Percentiles rank a stretch among this genome's conserved stretches.
Conservation (phyloP, 176 grass and related monocot species). For the Cymbopogon citratus region DNA sequence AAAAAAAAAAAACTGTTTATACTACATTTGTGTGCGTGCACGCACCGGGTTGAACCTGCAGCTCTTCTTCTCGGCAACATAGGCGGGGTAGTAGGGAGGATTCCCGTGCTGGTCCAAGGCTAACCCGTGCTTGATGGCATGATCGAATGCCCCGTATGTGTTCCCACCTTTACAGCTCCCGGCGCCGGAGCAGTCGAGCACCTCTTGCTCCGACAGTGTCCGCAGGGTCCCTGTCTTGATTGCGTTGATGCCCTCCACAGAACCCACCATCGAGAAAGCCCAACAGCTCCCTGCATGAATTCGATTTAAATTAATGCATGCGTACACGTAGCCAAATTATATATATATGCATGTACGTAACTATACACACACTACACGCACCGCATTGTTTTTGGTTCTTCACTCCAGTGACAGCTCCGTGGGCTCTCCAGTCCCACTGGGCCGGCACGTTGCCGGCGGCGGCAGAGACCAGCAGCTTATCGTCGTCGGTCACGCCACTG, state of each 20-base stretch:
- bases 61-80: not conserved
- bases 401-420: constrained; percentile 20
- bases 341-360: no score
- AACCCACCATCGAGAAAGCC: not conserved
- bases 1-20: not conserved
- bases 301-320: no score
- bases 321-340: no score
- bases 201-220: constrained; percentile 35
- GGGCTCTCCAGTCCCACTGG: constrained; percentile 26
- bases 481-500: no score
- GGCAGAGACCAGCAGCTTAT: no score
- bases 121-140: constrained; percentile 7
- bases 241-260: constrained; percentile 27
- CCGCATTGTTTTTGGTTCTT: constrained; percentile 35
- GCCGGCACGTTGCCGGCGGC: no score
- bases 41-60: constrained; percentile 1
- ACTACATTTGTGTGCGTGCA: no score
- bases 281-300: constrained; percentile 29
- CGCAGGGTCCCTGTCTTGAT: constrained; percentile 12
- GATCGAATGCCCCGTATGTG: not conserved
- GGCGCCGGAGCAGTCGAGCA: constrained; percentile 24
- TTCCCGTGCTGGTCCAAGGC: not conserved
- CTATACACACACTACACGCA: no score
- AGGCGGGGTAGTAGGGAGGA: not conserved
- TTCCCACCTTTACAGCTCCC: not conserved